Base-by-base conservation (phyloP, 2,329 filamentous ascomycete genomes). In the Lachnellula cervina region DNA sequence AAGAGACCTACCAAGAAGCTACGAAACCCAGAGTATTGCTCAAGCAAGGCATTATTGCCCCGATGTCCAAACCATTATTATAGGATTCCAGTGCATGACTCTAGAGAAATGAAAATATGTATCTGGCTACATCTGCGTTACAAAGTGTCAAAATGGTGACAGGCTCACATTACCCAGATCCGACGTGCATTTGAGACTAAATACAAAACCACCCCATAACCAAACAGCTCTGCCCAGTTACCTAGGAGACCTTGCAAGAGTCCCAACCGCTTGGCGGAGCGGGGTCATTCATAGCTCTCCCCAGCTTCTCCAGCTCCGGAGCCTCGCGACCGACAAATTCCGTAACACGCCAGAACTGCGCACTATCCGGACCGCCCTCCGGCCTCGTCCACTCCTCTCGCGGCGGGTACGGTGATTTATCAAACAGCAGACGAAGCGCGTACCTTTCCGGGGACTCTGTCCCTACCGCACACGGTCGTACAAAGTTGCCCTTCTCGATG, bases 11-110 rank as follows among this genome's bases (percentile, higher is more conserved):
- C 80, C 92, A 97, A 77, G 84, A 88, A 65, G 83, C 83, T 59
- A 96, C 89, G 57, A 96, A 93, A 80, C 94, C 94, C 56, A 84
- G 90, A 66, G 82, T 97, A 62, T 78, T 97, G 71, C 77, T 96
- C 71, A 97, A 96, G 78, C 89, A 92, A 74, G 94, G 94, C 47
- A 80, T 95, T 63, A 91, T 99, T 72, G 81, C 84, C 66, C 89
- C 94, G 42, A 89, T 99, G 82, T 84, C 87, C 56, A 92, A 88
- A 75, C 93, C 93, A 35, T 54, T 70, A 28, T 54, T 69, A 40
- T 69, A 67, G 57, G n/a, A 34, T 47, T 14, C 17, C 45, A 25
- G 23, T 25, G 4, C 8, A 47, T 23, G 28, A 13, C 28, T 32
- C 3, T 32, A 32, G 28, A 32, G 13, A 32, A 11, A 11, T 32